Base-by-base conservation (phyloP, 163 green algal species). In the Chlorella variabilis region DNA sequence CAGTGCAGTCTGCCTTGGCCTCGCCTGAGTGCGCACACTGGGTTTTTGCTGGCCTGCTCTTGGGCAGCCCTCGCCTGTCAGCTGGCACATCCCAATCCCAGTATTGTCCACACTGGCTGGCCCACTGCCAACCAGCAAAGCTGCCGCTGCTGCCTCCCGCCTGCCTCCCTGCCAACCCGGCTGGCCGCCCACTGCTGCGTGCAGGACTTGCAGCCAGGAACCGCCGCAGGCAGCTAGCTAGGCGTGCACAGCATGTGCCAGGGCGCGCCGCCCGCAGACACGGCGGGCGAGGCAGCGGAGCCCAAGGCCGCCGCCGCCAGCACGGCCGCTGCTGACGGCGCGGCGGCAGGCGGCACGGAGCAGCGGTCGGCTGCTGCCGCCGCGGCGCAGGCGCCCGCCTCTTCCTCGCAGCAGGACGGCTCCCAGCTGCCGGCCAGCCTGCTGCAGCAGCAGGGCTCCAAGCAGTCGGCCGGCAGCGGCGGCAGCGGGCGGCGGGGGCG, bases 371-470 rank as follows among this genome's bases (percentile, higher is more conserved):
- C n/a, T n/a, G 29, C n/a, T n/a, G 29, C 68, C 33, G 70, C 48
- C 33, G 45, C 71, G 49, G 49, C 71, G 51, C 51, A 54, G 27
- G 34, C 25, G 1, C 65, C 65, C 8, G 65, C 65, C 36, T 71
- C 65, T 18, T 71, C 65, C 5, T 71, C 65, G 2, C 65, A 71
- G 65, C 65, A 56, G 23, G 65, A 51, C 25, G 73, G 73, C 38
- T 80, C 73, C 27, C 65, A 80, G 73, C 73, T 58, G 27, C 48
- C 56, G 38, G 73, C 36, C 54, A 23, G 71, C 63, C 31, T 69
- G 45, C 63, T 54, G 41, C 59, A 63, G 75, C 29, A 31, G 42
- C 38, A 70, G 61, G 61, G 29, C 61, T 39, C 61, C 61, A 66
- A 36, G 70, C 70, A 48, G 54, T 15, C 54, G 34, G 54, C n/a